phyloP scores from a whole-genome alignment of 257 asterid genomes.

The Solanum verrucosum region DNA sequence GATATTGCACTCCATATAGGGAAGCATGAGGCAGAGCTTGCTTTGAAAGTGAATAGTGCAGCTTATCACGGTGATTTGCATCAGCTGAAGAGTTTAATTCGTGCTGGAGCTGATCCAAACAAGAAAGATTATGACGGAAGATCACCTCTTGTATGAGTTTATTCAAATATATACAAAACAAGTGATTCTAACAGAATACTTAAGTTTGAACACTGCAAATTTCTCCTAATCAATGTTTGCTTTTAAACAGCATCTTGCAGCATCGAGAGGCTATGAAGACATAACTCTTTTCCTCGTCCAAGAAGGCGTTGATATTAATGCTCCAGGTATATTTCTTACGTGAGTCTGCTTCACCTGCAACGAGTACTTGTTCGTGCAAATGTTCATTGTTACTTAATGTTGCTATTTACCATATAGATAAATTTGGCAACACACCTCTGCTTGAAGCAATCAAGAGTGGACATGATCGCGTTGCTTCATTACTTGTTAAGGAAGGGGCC shows the following conservation, averaged over 20 bases:
- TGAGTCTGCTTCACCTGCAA: not conserved
- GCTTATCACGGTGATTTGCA: conserved; percentile 73
- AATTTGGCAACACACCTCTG: conserved; percentile 71
- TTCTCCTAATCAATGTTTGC: not conserved
- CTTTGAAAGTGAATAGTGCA: conserved; percentile 76
- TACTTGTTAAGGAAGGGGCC: conserved; percentile 69
- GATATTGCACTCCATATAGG: conserved; percentile 65
- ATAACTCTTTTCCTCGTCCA: conserved; percentile 57
- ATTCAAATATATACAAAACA: not conserved
- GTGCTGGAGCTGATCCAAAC: conserved; percentile 90
- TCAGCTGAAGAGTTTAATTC: conserved; percentile 61
- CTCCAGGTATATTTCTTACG: conserved; percentile 33
- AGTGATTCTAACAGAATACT: not conserved
- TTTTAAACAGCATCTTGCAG: conserved; percentile 79
- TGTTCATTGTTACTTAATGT: not conserved
- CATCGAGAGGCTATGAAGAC: conserved; percentile 77
- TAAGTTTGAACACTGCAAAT: not conserved
- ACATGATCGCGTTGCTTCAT: conserved; percentile 57
- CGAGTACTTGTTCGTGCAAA: not conserved
- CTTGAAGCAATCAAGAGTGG: conserved; percentile 76
- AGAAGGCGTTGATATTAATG: conserved; percentile 52
- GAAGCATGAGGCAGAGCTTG: conserved; percentile 88
- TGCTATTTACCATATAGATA: conserved; percentile 29
- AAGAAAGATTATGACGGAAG: conserved; percentile 84
- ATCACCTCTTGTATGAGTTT: conserved; percentile 60